Base-by-base conservation (phyloP, 306 rosid genomes). In the Argentina anserina region DNA sequence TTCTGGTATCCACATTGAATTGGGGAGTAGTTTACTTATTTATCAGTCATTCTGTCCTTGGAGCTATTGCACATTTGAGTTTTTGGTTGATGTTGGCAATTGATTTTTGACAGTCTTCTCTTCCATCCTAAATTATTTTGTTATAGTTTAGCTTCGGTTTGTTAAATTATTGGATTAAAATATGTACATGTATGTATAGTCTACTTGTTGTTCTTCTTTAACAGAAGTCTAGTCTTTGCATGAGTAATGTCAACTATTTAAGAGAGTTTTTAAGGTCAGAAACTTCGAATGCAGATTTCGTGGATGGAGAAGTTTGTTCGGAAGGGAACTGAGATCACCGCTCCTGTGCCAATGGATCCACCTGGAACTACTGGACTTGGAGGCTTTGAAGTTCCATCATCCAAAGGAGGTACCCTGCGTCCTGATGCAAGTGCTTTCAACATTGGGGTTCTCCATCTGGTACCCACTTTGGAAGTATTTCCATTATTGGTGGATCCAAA, bases 261-360 rank as follows among this genome's bases (percentile, higher is more conserved):
- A 72, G 36, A 45, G 29, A 20, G 60, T 52, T 71, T 60, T 68
- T 49, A 56, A 36, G 74, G 37, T 78, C 43, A 4, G 45, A n/a
- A 9, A 37, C 43, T 15, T 29, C 17, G 70, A 46, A 56, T 84
- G 74, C 84, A 95, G 99, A 95, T 95, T 80, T 91, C 99, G 7
- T 95, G 99, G 99, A 95, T 95, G 97, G 99, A 91, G 82, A 95
- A 95, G 85, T 91, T 95, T 83, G 74, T 91, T 75, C 93, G 21
- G 75, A 91, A 82, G 80, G 97, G 99, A 74, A 95, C 92, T 69
- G 99, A 95, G 87, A 95, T 95, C 76, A 90, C 93, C 76, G 99
- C 99, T 39, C 99, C 99, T 40, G 99, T 90, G 72, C 99, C 99
- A 21, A 91, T 79, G 93, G 84, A 87, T 78, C 96, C 97, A 43